Evolutionary conservation across 305 asterid species (phyloP).

Genomic region (Fraxinus platypoda): DNA sequence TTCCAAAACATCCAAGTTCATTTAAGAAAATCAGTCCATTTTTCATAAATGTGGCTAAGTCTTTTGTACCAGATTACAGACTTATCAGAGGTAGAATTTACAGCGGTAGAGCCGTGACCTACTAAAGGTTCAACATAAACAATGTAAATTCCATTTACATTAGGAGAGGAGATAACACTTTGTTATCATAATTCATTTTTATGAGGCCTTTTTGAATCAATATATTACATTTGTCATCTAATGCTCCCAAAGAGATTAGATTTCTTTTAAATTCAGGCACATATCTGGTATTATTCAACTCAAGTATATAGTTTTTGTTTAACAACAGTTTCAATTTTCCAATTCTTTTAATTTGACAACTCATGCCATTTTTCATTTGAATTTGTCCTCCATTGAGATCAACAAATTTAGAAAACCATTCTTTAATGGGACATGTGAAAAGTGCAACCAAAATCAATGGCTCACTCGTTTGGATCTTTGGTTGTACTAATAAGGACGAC

Average conservation of each 20-base stretch:
- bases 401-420: too few relatives aligned
- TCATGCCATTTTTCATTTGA: neutral
- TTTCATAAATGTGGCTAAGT: neutral
- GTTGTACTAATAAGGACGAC: neutral
- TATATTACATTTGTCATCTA: too few relatives aligned
- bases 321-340: too few relatives aligned
- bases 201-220: too few relatives aligned
- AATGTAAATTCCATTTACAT: neutral
- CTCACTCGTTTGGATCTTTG: too few relatives aligned
- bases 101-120: neutral
- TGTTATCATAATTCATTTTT: too few relatives aligned
- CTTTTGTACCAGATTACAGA: too few relatives aligned
- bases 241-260: too few relatives aligned
- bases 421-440: neutral
- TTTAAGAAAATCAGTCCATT: too few relatives aligned
- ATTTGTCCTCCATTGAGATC: neutral
- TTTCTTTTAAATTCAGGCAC: neutral
- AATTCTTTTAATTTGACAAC: neutral
- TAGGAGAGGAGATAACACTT: neutral
- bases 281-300: neutral
- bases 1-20: too few relatives aligned
- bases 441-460: neutral
- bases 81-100: neutral
- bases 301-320: too few relatives aligned
- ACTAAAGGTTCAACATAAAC: neutral